Evolutionary conservation across 371 early-diverging fungal species (phyloP).

Genomic region (Rhizopus stolonifer): DNA sequence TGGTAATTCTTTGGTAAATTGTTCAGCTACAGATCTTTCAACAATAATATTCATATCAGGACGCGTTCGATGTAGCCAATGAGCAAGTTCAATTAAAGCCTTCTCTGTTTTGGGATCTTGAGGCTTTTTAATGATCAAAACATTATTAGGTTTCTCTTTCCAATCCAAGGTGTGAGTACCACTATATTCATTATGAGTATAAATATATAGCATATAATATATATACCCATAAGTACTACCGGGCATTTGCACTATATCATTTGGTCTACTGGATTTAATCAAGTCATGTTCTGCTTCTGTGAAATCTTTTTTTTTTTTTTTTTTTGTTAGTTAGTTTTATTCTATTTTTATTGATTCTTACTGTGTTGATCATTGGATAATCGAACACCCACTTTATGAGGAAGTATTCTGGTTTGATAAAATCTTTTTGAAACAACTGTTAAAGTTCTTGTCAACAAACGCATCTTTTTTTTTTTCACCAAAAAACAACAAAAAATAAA

Average conservation of each 20-base stretch:
- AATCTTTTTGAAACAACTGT: neutral
- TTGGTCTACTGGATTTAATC: slow-evolving; percentile 25
- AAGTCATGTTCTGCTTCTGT: slow-evolving; percentile 19
- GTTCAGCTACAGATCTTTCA: slow-evolving; percentile 62
- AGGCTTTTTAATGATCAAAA: slow-evolving; percentile 79
- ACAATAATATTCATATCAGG: slow-evolving; percentile 69
- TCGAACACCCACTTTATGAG: slow-evolving; percentile 18
- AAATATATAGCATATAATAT: no score
- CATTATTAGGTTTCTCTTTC: slow-evolving; percentile 67
- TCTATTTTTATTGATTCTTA: no score
- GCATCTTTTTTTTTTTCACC: neutral
- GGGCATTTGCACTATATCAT: slow-evolving; percentile 55
- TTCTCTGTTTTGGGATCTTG: slow-evolving; percentile 65
- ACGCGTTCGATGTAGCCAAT: slow-evolving; percentile 63
- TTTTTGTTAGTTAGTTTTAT: no score
- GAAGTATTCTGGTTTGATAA: slow-evolving; percentile 9
- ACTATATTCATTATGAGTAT: no score
- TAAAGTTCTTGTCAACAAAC: no score
- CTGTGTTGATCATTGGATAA: slow-evolving; percentile 13
- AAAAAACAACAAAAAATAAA: neutral
- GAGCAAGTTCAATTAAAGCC: slow-evolving; percentile 66
- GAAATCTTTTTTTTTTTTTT: neutral
- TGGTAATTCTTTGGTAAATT: slow-evolving; percentile 51
- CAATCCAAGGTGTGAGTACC: slow-evolving; percentile 62
- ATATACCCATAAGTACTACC: slow-evolving; percentile 63